A percentile compares a stretch with the other conserved stretches of the same genome.
Evolutionary conservation across 192 early-diverging fungal genomes (phyloP).

Genomic region (Coemansia sp.): DNA sequence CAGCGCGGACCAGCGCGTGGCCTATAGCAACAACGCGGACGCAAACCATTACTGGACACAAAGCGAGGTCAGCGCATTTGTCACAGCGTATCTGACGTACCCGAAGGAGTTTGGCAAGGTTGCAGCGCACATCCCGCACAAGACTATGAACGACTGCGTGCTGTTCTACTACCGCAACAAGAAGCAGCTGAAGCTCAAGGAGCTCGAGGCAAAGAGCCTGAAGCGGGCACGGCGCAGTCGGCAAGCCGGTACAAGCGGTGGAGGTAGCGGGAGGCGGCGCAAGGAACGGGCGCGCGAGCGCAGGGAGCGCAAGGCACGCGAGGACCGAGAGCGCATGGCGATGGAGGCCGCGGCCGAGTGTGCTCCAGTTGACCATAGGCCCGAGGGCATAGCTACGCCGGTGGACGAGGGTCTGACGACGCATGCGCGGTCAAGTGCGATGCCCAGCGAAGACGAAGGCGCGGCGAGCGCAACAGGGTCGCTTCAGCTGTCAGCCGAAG

Average conservation of each 20-base stretch:
- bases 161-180: constrained; percentile 79
- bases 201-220: constrained; percentile 50
- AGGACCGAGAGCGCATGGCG: constrained; percentile 35
- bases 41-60: constrained; percentile 62
- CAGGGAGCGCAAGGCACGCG: constrained; percentile 24
- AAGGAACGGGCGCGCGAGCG: constrained; percentile 47
- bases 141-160: constrained; percentile 69
- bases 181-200: constrained; percentile 70
- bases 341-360: constrained; percentile 32
- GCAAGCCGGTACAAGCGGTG: constrained; percentile 23
- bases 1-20: constrained; percentile 15
- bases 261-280: constrained; percentile 38
- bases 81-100: constrained; percentile 61
- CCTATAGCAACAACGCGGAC: constrained; percentile 53
- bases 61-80: constrained; percentile 64
- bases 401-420: not conserved
- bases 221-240: constrained; percentile 41
- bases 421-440: not conserved
- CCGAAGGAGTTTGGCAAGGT: constrained; percentile 80
- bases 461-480: not conserved
- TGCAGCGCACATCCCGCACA: constrained; percentile 59
- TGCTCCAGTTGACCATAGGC: constrained; percentile 4
- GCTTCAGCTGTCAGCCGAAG: not conserved
- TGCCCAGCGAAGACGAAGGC: constrained; percentile 18
- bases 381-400: not conserved